phyloP scores from a whole-genome alignment of 805 yeast species.

The Blastobotrys attinorum region DNA sequence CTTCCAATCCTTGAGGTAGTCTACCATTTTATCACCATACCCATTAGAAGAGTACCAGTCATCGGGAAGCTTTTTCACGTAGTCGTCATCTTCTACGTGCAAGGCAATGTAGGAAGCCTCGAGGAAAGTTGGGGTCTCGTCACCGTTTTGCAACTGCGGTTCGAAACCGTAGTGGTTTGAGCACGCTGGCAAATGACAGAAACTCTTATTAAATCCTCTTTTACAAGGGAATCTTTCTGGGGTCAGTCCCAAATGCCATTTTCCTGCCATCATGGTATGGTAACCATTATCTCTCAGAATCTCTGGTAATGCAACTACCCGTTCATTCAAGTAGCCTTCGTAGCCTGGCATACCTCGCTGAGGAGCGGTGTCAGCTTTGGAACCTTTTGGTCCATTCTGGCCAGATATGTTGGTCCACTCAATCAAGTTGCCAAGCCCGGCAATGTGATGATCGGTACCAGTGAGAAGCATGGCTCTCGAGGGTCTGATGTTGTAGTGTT shows the following conservation, averaged over 20 bases:
- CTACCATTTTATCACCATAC: conserved; percentile 39
- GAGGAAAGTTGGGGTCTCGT: conserved; percentile 32
- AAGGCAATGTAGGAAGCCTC: too few species aligned
- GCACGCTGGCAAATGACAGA: conserved; percentile 47
- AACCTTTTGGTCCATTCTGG: not conserved
- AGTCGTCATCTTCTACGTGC: conserved; percentile 34
- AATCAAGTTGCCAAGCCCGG: conserved; percentile 52
- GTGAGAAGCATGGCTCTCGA: conserved; percentile 53
- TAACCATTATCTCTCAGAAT: conserved; percentile 42
- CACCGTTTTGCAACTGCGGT: conserved; percentile 25
- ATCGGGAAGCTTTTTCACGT: too few species aligned
- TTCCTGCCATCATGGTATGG: conserved; percentile 46
- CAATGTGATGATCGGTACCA: conserved; percentile 56
- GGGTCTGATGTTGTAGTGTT: too few species aligned
- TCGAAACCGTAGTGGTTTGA: conserved; percentile 48
- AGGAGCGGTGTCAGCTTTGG: not conserved
- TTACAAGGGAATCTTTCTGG: conserved; percentile 41
- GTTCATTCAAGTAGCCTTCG: conserved; percentile 45
- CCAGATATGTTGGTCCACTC: conserved; percentile 31
- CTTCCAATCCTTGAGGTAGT: conserved; percentile 29
- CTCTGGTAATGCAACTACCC: conserved; percentile 48
- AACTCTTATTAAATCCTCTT: conserved; percentile 45
- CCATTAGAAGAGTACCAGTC: conserved; percentile 40
- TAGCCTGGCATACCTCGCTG: conserved; percentile 45
- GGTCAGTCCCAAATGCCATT: conserved; percentile 51